Evolutionary conservation across 495 filamentous ascomycete genomes (phyloP), one percentile per base, ranked within the genome.

Genomic region (Penicillium maclennaniae): DNA sequence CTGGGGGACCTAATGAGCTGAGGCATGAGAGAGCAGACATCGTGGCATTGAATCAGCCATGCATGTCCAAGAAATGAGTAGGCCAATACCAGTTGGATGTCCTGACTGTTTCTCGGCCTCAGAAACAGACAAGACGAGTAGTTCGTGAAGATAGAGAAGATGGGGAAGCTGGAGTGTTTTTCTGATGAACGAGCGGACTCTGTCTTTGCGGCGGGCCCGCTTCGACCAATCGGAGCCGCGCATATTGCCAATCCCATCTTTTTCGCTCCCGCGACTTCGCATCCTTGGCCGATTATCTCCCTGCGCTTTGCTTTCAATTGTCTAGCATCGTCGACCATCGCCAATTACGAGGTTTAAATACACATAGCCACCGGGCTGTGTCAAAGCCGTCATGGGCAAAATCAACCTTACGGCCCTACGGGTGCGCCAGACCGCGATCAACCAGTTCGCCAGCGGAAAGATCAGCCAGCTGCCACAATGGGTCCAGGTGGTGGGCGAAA

Each of bases 331-430:
- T 16, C 5, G 16, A 40, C 17, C 9, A 10, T 12, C 9, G n/a
- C n/a, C 38, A 20, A 19, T 19, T 14, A 17, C 38, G 9, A 34
- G 25, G 36, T 17, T 20, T 20, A 7, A 15, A 23, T 9, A 23
- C 15, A 20, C 26, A 43, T 21, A 25, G 17, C 17, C 8, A 14
- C 1, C 28, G 12, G 41, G 51, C 36, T 19, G 45, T 36, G 36
- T 43, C 21, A 15, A 20, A 47, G 25, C 49, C 45, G 56, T 53
- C 36, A 88, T 88, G 85, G 83, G 85, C 59, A 83, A 85, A 63
- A 81, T 83, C 70, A 80, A 89, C 66, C 78, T 93, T 69, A 82
- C 83, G 59, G 79, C 91, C 52, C 75, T 87, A 47, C 82, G 85
- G 53, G 88, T 95, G 48, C 81, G 85, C 71, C 79, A 84, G 63